Evolutionary conservation across 2,329 filamentous ascomycete genomes (phyloP).

Genomic region (Cladosporium sp.): DNA sequence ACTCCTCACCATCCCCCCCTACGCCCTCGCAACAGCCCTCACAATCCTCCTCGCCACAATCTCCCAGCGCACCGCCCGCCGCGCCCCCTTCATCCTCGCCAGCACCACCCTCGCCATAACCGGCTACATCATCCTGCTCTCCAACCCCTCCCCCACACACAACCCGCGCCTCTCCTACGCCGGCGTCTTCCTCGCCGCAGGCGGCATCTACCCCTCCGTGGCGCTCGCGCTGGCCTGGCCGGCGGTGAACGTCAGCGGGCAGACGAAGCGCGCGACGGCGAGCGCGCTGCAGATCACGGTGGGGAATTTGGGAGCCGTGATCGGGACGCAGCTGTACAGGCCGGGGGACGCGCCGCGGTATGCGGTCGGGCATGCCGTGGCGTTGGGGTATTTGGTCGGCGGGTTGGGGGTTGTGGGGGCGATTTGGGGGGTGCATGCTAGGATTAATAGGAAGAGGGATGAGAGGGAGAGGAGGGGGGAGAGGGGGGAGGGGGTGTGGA

Average conservation of each 20-base stretch:
- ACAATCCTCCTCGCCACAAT: constrained; percentile 54
- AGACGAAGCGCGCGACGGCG: constrained; percentile 62
- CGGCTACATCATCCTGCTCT: constrained; percentile 35
- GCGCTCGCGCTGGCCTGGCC: constrained; percentile 63
- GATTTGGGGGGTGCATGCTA: constrained; percentile 50
- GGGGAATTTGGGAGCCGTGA: constrained; percentile 60
- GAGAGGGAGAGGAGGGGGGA: constrained; percentile 37
- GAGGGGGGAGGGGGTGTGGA: constrained; percentile 49
- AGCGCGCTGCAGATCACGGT: constrained; percentile 68
- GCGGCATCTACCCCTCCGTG: constrained; percentile 60
- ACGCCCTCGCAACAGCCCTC: constrained; percentile 43
- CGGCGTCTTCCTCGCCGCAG: constrained; percentile 38
- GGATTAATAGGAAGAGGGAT: constrained; percentile 53
- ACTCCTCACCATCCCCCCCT: constrained; percentile 30
- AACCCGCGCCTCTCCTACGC: constrained; percentile 34
- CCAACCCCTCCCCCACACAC: constrained; percentile 34
- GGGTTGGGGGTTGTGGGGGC: constrained; percentile 51
- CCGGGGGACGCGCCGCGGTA: constrained; percentile 55
- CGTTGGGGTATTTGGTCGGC: constrained; percentile 55
- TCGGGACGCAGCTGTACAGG: constrained; percentile 66
- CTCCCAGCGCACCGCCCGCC: constrained; percentile 52
- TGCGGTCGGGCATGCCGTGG: constrained; percentile 60
- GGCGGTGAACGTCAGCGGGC: constrained; percentile 64
- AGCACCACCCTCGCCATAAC: constrained; percentile 31
- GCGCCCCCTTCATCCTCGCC: constrained; percentile 60